A percentile compares a stretch with the other conserved stretches of the same genome.
phyloP scores from a whole-genome alignment of 805 yeast species.

The Sugiyamaella marilandica region DNA sequence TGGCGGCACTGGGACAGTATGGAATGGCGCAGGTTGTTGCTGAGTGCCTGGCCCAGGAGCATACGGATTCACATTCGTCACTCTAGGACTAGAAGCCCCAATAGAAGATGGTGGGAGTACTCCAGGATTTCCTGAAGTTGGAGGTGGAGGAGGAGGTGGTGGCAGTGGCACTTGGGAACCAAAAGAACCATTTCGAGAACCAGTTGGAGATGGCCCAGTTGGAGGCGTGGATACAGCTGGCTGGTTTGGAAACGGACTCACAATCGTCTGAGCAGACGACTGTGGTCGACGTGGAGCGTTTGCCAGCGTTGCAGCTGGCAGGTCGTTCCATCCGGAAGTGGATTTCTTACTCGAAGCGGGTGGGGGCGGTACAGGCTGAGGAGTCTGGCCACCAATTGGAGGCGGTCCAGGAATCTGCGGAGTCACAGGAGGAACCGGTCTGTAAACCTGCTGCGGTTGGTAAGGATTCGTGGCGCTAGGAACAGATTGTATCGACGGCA shows the following conservation, averaged over 20 bases:
- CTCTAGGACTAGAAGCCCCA: conserved; percentile 3
- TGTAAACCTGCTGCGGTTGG: conserved; percentile 13
- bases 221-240: conserved; percentile 32
- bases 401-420: conserved; percentile 15
- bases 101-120: conserved; percentile 23
- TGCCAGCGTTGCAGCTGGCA: conserved; percentile 25
- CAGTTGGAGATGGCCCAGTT: conserved; percentile 26
- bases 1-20: conserved; percentile 5
- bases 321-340: conserved; percentile 30
- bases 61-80: conserved; percentile 24
- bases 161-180: conserved; percentile 2
- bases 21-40: neutral
- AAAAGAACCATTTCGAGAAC: conserved; percentile 13
- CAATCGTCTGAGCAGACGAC: conserved; percentile 25
- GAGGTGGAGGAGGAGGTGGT: conserved; percentile 24
- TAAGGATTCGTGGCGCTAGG: conserved; percentile 13
- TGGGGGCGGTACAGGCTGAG: conserved; percentile 24
- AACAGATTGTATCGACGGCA: neutral
- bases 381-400: conserved; percentile 17
- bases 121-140: conserved; percentile 19
- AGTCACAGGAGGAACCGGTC: neutral
- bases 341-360: conserved; percentile 23
- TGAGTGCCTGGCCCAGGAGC: conserved; percentile 18
- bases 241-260: conserved; percentile 21
- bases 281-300: conserved; percentile 23